Conservation (phyloP, 2,329 filamentous ascomycete species). For the Trichoderma afroharzianum region DNA sequence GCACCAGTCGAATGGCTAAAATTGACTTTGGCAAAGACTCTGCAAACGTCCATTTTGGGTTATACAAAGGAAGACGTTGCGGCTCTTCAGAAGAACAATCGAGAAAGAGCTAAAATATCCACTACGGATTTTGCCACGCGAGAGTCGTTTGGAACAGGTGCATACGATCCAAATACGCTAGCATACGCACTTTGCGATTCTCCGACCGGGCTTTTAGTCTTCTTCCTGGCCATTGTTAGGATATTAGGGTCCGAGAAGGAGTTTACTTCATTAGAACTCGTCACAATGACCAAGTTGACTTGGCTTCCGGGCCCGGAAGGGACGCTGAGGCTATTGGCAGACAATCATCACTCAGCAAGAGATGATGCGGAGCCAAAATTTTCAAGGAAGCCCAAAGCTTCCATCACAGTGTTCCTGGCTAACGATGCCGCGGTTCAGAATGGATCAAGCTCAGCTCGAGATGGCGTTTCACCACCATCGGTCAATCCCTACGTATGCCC, state of each 20-base stretch:
- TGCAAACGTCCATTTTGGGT: constrained; percentile 50
- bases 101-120: constrained; percentile 17
- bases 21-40: constrained; percentile 51
- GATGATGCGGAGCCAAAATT: constrained; percentile 22
- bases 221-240: constrained; percentile 47
- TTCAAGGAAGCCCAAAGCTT: constrained; percentile 37
- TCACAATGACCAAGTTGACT: constrained; percentile 58
- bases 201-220: constrained; percentile 54
- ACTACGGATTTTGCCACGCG: constrained; percentile 21
- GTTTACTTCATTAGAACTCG: constrained; percentile 50
- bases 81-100: constrained; percentile 32
- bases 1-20: constrained; percentile 50
- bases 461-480: neutral
- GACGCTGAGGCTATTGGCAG: constrained; percentile 54
- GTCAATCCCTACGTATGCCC: constrained; percentile 41
- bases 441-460: constrained; percentile 17
- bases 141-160: constrained; percentile 29
- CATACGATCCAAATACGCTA: constrained; percentile 51
- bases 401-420: constrained; percentile 47
- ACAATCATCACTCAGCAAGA: constrained; percentile 31
- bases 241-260: constrained; percentile 38
- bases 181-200: constrained; percentile 61
- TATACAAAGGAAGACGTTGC: constrained; percentile 52
- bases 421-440: constrained; percentile 24
- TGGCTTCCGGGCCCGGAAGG: constrained; percentile 66